Base-by-base conservation (phyloP, 192 early-diverging fungal genomes). In the Backusella liffmaniae region DNA sequence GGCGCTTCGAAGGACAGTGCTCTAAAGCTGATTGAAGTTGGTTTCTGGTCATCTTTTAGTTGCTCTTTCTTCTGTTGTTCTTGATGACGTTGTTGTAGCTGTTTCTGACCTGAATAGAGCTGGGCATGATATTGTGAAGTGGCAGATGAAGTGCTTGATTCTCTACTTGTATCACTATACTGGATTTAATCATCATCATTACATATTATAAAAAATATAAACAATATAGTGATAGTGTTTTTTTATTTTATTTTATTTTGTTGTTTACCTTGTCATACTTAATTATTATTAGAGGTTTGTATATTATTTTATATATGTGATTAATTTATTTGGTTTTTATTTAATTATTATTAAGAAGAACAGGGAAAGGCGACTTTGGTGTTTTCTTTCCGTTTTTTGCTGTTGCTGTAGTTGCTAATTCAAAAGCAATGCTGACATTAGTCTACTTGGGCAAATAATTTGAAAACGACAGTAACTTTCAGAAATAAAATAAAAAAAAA, bases 51-150 rank as follows among this genome's bases (percentile, higher is more conserved):
- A 72, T 49, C 30, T 32, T 7, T 72, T 23, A 30, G 16, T 62
- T 7, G 51, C 29, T 36, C 44, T n/a, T 36, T 37, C 16, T 66
- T 41, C 12, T 30, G 51, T 51, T 26, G 21, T 30, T 26, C 41
- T 41, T 51, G 65, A 3, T 73, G 42, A 51, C 62, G 68, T 36
- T 73, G 36, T 35, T 75, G 71, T 32, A 75, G 74, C 23, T 77
- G 76, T 51, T 81, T 73, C 34, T 81, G 80, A 5, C 72, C 76
- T 41, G 72, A 74, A 65, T 81, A 77, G 13, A 81, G 56, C 12
- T 74, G 73, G 21, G 80, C 80, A 59, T 81, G 80, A 41, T 81
- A 81, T 67, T 81, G 39, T 7, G 71, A 44, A 23, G 67, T 77
- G 34, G 70, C 56, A 18, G 73, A 73, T 35, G 53, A 62, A 53